Percentiles rank a stretch among this genome's conserved stretches.
These are phyloP conservation scores for Kwoniella shivajii DNA, from an alignment of 1,284 basidiomycete species.

Conservation along the genomic window DNA sequence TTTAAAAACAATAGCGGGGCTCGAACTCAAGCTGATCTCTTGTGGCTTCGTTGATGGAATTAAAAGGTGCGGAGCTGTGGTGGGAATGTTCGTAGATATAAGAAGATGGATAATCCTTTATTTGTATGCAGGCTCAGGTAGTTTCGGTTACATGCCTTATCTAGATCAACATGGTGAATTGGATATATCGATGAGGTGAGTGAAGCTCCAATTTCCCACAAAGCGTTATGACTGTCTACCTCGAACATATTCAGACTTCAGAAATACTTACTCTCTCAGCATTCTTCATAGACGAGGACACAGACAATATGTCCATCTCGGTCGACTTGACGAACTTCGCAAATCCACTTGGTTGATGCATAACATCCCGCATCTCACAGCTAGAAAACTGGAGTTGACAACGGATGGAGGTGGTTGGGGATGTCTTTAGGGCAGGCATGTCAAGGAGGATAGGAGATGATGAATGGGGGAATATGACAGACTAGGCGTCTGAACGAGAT, in stretches of 20 bases:
- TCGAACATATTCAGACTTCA: background rate
- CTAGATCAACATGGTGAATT: conserved; percentile 94
- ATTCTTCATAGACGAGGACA: conserved; percentile 68
- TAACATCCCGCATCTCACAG: conserved; percentile 84
- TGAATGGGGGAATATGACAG: too few species aligned
- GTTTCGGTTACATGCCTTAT: conserved; percentile 87
- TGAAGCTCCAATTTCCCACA: background rate
- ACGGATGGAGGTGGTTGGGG: conserved; percentile 94
- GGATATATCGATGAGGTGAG: conserved; percentile 85
- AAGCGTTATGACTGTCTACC: background rate
- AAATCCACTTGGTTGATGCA: conserved; percentile 83
- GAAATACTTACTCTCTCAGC: conserved; percentile 2
- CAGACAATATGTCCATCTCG: conserved; percentile 81
- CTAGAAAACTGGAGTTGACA: conserved; percentile 81
- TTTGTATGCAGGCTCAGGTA: conserved; percentile 84
- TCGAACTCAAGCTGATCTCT: background rate
- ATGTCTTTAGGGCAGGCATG: conserved; percentile 61
- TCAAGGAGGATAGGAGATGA: background rate
- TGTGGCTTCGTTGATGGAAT: background rate
- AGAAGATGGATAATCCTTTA: conserved; percentile 92
- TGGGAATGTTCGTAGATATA: conserved; percentile 88
- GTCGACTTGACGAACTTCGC: conserved; percentile 88
- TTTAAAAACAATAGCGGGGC: too few species aligned
- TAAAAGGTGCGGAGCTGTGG: conserved; percentile 79
- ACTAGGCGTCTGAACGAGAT: background rate